phyloP scores from a whole-genome alignment of 208 protist species.

The Phytomonas sp. region DNA sequence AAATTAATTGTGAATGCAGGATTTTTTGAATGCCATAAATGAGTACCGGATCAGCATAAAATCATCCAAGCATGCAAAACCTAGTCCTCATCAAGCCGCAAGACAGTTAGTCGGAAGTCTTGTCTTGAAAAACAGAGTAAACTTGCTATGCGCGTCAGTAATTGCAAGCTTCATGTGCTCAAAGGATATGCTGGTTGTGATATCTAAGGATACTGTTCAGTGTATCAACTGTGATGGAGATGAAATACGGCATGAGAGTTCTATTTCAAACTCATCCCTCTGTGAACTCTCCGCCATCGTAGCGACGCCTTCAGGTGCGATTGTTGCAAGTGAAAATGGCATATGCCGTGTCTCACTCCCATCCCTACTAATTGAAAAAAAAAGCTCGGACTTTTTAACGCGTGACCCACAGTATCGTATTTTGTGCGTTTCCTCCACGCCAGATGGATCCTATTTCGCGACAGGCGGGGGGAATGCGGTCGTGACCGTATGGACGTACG shows the following conservation, averaged over 20 bases:
- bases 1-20: slow-evolving; percentile 37
- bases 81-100: slow-evolving; percentile 25
- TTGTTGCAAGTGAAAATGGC: slow-evolving; percentile 24
- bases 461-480: slow-evolving; percentile 46
- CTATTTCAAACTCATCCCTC: slow-evolving; percentile 18
- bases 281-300: slow-evolving; percentile 55
- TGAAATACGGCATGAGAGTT: slow-evolving; percentile 21
- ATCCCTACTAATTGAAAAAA: slow-evolving; percentile 1
- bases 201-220: slow-evolving; percentile 58
- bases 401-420: slow-evolving; percentile 28
- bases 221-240: slow-evolving; percentile 46
- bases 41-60: slow-evolving; percentile 30
- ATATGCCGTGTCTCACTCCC: slow-evolving; percentile 11
- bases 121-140: slow-evolving; percentile 23
- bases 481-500: slow-evolving; percentile 57
- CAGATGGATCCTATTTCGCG: slow-evolving; percentile 49
- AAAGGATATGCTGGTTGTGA: slow-evolving; percentile 41
- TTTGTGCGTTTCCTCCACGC: slow-evolving; percentile 53
- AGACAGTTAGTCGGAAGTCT: slow-evolving; percentile 47
- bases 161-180: slow-evolving; percentile 58
- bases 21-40: slow-evolving; percentile 53
- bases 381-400: slow-evolving; percentile 14
- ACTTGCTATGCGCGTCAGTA: slow-evolving; percentile 35
- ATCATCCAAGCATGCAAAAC: slow-evolving; percentile 16
- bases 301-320: slow-evolving; percentile 17